Base-by-base conservation (phyloP, 805 yeast species). In the Tetrapisispora namnaoensis region DNA sequence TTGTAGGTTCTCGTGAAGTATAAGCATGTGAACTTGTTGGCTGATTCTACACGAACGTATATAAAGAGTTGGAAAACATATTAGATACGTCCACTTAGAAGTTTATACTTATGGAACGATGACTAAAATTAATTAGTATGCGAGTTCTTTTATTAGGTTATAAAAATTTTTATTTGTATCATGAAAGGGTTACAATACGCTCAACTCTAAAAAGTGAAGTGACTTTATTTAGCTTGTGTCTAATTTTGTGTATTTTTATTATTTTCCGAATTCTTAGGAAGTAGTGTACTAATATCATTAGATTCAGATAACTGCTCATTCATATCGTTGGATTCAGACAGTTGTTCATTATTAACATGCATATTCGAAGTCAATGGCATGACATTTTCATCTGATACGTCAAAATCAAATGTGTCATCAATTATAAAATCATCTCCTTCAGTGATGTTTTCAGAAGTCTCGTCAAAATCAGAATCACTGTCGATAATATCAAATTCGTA, bases 401-500 rank as follows among this genome's bases (percentile, higher is more conserved):
- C 68, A 44, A 65, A 64, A 43, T 65, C 65, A 47, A 61, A 60
- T 3, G 36, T 32, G 51, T 64, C 67, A 32, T 58, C 66, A 7
- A 57, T 47, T 18, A 60, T 61, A 2, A 47, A 55, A 16, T 51
- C 53, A 18, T 55, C 57, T 2, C 59, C 46, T 21, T 49, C 54
- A 2, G 52, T 18, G n/a, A 53, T 52, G 34, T 53, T 54, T 30
- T 60, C 65, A 28, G 58, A 42, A 2, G 65, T 58, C 2, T 63
- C 61, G 36, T 67, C 70, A 42, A 63, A 64, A 30, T 69, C 71
- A 9, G 71, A 66, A 42, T 82, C 85, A 8, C 84, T 83, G 18
- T 81, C 83, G 42, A 85, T 85, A 43, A 84, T 79, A 60, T 85
- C 95, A 59, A 85, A 82, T 60, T 85, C 93, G 58, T 77, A 82